A percentile compares a stretch with the other conserved stretches of the same genome.
Evolutionary conservation across 2,329 filamentous ascomycete species (phyloP).

Genomic region (Diaporthe capsici): DNA sequence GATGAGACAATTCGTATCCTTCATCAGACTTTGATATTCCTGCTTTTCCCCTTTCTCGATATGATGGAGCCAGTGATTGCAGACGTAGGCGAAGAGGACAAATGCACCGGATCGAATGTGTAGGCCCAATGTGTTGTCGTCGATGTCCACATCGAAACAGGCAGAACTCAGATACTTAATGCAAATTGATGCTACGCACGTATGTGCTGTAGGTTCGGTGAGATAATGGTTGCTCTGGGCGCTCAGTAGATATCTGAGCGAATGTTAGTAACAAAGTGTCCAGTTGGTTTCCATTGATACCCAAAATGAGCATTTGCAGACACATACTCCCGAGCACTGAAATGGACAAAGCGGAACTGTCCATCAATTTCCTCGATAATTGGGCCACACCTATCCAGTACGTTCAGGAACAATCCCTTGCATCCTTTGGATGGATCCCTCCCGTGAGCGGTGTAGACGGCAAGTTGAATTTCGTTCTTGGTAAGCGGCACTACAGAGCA

Average conservation of each 20-base stretch:
- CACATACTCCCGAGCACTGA: not conserved
- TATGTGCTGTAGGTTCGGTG: not conserved
- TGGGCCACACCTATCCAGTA: not conserved
- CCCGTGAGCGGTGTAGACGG: not conserved
- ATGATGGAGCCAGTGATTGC: not conserved
- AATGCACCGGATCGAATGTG: not conserved
- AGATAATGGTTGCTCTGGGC: not conserved
- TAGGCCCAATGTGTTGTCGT: not conserved
- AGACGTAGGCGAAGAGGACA: not conserved
- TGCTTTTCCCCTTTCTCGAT: not conserved
- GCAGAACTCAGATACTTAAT: not conserved
- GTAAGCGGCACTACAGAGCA: not conserved
- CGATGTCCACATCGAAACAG: not conserved
- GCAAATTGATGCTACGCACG: not conserved
- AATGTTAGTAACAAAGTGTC: not conserved
- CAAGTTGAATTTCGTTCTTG: constrained; percentile 5
- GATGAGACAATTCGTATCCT: not conserved
- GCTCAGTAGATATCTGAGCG: not conserved
- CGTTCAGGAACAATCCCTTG: not conserved
- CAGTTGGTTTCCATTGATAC: not conserved
- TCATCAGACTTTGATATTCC: not conserved
- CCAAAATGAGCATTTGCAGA: not conserved
- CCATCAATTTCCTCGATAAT: not conserved
- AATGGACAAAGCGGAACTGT: not conserved
- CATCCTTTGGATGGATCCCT: not conserved